Percentiles rank a stretch among this genome's conserved stretches.
Conservation (phyloP, 371 early-diverging fungal species). For the Nosema muscidifuracis region DNA sequence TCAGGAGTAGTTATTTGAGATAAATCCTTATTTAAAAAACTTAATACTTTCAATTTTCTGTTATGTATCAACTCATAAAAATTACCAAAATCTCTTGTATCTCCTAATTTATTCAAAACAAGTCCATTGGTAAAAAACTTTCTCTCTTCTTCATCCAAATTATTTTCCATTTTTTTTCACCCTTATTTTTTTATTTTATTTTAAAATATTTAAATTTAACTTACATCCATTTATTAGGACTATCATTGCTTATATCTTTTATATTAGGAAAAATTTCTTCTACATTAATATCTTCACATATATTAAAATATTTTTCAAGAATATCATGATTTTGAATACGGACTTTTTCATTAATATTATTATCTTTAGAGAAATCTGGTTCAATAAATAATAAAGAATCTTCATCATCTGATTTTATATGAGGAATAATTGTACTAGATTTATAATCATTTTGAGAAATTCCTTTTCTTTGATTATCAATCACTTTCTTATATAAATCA, state of each 20-base stretch:
- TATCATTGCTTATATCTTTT: conserved; percentile 37
- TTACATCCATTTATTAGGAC: conserved; percentile 41
- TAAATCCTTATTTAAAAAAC: conserved; percentile 55
- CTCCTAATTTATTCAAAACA: neutral
- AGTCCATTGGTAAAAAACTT: neutral
- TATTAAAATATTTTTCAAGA: conserved; percentile 34
- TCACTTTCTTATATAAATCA: conserved; percentile 32
- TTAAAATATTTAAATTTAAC: conserved; percentile 1
- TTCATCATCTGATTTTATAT: conserved; percentile 28
- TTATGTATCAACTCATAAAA: conserved; percentile 23
- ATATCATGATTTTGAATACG: conserved; percentile 29
- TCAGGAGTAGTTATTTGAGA: conserved; percentile 54
- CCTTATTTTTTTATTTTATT: neutral
- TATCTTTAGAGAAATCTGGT: conserved; percentile 28
- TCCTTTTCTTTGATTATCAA: conserved; percentile 20
- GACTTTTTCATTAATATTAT: conserved; percentile 17
- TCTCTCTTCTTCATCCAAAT: neutral
- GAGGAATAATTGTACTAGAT: conserved; percentile 32
- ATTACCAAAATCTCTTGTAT: conserved; percentile 25
- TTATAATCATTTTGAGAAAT: conserved; percentile 8
- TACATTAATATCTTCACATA: conserved; percentile 25
- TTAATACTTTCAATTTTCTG: conserved; percentile 48
- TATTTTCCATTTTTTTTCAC: conserved; percentile 8
- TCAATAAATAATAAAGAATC: conserved; percentile 7
- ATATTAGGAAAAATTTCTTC: conserved; percentile 38